A percentile compares a stretch with the other conserved stretches of the same genome.
These are phyloP conservation scores for Plasmopara muralis DNA, from an alignment of 352 stramenopile genomes.

Conservation along the genomic window DNA sequence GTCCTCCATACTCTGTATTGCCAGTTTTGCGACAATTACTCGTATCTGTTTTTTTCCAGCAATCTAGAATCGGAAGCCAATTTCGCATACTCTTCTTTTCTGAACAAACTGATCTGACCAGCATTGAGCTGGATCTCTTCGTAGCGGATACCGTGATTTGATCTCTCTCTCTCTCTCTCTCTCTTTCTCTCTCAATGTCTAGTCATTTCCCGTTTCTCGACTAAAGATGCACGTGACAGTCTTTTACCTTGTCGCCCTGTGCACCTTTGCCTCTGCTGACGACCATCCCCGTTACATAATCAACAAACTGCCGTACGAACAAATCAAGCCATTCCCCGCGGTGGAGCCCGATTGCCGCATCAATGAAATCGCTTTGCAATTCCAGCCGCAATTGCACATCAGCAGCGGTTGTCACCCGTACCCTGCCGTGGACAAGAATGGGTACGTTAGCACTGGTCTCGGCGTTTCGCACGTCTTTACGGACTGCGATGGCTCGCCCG, in stretches of 20 bases:
- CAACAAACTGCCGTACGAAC: not conserved
- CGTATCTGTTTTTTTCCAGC: too few relatives aligned
- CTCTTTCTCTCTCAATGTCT: not conserved
- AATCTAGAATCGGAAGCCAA: too few relatives aligned
- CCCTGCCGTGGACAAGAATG: not conserved
- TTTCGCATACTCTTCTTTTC: too few relatives aligned
- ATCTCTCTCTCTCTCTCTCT: too few relatives aligned
- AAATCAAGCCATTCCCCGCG: not conserved
- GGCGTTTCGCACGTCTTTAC: not conserved
- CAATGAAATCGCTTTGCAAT: not conserved
- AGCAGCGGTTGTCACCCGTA: conserved; percentile 1
- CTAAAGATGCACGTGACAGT: not conserved
- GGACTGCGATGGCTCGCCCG: not conserved
- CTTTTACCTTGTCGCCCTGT: not conserved
- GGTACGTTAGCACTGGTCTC: not conserved
- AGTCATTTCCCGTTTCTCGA: not conserved
- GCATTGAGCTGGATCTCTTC: too few relatives aligned
- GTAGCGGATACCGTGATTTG: not conserved
- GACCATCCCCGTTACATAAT: too few relatives aligned
- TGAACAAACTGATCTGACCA: too few relatives aligned
- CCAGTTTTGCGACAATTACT: too few relatives aligned
- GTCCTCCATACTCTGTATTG: too few relatives aligned
- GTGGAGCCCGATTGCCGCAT: not conserved
- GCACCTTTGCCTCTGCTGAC: not conserved
- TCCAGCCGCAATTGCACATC: conserved; percentile 1